phyloP scores from a whole-genome alignment of 164 flowering plant genomes.

The Tinospora cordifolia region DNA sequence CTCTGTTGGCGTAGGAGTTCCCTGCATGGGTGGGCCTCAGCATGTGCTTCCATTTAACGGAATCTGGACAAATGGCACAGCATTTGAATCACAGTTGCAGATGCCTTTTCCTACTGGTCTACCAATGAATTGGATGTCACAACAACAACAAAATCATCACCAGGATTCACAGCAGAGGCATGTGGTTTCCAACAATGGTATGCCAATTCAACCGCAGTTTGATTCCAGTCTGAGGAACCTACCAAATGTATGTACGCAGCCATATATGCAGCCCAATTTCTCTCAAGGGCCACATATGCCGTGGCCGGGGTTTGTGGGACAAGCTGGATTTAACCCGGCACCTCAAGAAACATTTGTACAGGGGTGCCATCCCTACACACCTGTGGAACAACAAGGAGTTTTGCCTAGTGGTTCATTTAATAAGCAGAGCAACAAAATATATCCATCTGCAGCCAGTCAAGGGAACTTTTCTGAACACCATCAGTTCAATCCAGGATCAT shows the following conservation, averaged over 20 bases:
- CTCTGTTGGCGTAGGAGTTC: conserved; percentile 16
- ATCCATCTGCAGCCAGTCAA: neutral
- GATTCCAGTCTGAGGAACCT: conserved; percentile 25
- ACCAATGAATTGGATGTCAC: conserved; percentile 28
- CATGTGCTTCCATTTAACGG: conserved; percentile 14
- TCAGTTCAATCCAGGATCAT: conserved; percentile 12
- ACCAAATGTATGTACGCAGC: conserved; percentile 17
- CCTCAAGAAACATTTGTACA: conserved; percentile 27
- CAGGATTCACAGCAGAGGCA: conserved; percentile 26
- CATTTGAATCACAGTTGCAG: conserved; percentile 32
- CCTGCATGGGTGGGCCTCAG: conserved; percentile 15
- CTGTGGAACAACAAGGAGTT: conserved; percentile 16
- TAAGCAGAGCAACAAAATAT: conserved; percentile 8
- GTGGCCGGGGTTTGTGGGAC: conserved; percentile 34
- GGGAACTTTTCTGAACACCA: conserved; percentile 13
- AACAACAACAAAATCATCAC: conserved; percentile 17
- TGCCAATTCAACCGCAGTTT: conserved; percentile 44
- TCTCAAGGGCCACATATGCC: conserved; percentile 20
- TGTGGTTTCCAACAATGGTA: conserved; percentile 16
- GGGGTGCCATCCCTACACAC: conserved; percentile 18
- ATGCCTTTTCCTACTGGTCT: conserved; percentile 28
- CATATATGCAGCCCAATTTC: conserved; percentile 30
- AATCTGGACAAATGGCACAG: conserved; percentile 33
- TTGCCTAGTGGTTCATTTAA: conserved; percentile 1
- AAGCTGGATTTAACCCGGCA: conserved; percentile 24